These are phyloP conservation scores for Gautieria morchelliformis DNA, from an alignment of 768 basidiomycete species.

Conservation along the genomic window DNA sequence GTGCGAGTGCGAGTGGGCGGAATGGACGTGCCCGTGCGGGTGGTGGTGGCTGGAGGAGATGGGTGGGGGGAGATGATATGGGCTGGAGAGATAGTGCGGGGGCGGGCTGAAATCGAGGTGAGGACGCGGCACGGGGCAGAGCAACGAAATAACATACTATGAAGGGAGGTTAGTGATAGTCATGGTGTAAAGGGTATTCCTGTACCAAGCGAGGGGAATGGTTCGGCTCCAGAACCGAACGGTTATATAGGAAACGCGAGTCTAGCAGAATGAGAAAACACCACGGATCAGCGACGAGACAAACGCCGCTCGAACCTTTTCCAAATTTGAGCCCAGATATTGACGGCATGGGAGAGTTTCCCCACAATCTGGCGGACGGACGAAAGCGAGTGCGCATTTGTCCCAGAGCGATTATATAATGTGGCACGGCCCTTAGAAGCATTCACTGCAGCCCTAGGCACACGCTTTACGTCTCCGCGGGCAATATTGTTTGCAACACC, in stretches of 20 bases:
- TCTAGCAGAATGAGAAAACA: not conserved
- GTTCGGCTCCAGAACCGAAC: not conserved
- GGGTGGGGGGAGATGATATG: constrained; percentile 2
- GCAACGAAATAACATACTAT: constrained; percentile 3
- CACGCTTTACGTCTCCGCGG: not conserved
- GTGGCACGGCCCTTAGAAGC: not conserved
- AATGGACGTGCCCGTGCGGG: not conserved
- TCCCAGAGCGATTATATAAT: no score
- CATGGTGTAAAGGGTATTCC: constrained; percentile 2
- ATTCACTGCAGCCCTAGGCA: not conserved
- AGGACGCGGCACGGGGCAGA: not conserved
- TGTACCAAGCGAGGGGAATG: not conserved
- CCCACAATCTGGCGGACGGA: not conserved
- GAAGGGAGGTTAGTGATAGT: constrained; percentile 9
- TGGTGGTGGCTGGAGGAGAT: not conserved
- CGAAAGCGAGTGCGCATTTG: no score
- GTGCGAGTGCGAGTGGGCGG: not conserved
- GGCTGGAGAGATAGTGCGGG: constrained; percentile 4
- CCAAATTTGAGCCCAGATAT: not conserved
- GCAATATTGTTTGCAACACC: not conserved
- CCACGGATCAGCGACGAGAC: not conserved
- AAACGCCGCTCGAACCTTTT: not conserved
- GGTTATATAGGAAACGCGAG: not conserved
- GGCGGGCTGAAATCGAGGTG: constrained; percentile 7
- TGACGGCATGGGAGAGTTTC: not conserved